Evolutionary conservation across 805 yeast species (phyloP).

Genomic region (Cyberlindnera sargentensis): DNA sequence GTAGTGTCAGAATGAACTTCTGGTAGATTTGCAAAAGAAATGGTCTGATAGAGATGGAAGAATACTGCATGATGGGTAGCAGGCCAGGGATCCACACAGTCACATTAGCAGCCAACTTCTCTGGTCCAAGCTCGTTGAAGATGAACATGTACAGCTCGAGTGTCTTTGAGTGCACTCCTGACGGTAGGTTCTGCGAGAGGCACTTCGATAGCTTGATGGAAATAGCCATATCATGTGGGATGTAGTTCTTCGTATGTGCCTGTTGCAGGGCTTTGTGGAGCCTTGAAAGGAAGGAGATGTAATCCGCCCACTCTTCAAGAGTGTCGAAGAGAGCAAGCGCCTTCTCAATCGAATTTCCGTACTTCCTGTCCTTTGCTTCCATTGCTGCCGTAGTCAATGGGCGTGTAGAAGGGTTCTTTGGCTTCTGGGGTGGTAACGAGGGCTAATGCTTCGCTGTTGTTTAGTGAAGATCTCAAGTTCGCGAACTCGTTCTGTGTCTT

Average conservation of each 20-base stretch:
- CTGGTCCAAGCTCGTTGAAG: constrained; percentile 55
- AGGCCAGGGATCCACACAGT: constrained; percentile 87
- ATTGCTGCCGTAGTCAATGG: constrained; percentile 11
- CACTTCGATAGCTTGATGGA: constrained; percentile 73
- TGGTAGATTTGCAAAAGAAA: constrained; percentile 58
- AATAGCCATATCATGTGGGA: constrained; percentile 63
- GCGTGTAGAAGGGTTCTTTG: too few relatives aligned
- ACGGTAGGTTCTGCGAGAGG: constrained; percentile 73
- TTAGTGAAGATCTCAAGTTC: not conserved
- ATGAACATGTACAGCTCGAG: constrained; percentile 68
- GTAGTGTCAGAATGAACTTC: constrained; percentile 45
- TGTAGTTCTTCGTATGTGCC: constrained; percentile 39
- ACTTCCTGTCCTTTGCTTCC: constrained; percentile 63
- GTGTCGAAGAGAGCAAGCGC: constrained; percentile 72
- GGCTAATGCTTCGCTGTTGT: not conserved
- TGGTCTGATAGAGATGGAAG: constrained; percentile 84
- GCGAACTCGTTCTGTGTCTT: not conserved
- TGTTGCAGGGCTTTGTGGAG: constrained; percentile 64
- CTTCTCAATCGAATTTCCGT: constrained; percentile 58
- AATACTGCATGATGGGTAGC: constrained; percentile 82
- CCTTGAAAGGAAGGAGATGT: constrained; percentile 80
- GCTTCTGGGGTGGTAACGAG: not conserved
- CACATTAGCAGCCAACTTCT: constrained; percentile 47
- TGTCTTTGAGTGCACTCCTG: constrained; percentile 92
- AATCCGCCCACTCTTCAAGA: constrained; percentile 97